A percentile compares a stretch with the other conserved stretches of the same genome.
Conservation (phyloP, 805 yeast genomes). For the Metschnikowia continentalis region DNA sequence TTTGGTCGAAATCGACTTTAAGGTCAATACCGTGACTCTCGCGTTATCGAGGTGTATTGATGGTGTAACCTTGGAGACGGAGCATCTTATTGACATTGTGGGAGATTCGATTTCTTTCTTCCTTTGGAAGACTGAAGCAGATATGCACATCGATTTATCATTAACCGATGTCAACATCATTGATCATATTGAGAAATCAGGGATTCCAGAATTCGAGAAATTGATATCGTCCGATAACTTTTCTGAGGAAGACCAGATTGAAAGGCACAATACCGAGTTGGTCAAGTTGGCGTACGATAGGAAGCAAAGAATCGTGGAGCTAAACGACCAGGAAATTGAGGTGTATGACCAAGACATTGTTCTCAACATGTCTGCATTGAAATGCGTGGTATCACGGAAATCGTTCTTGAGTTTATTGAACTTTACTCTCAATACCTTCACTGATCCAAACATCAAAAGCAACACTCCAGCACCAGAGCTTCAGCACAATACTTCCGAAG, state of each 20-base stretch:
- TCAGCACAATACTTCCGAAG: constrained; percentile 60
- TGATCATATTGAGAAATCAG: constrained; percentile 66
- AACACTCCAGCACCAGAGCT: constrained; percentile 65
- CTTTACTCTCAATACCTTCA: constrained; percentile 80
- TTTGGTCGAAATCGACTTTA: constrained; percentile 66
- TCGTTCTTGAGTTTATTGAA: constrained; percentile 75
- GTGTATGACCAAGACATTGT: constrained; percentile 74
- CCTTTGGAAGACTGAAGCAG: constrained; percentile 55
- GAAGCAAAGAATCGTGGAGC: constrained; percentile 54
- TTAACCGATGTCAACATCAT: constrained; percentile 66
- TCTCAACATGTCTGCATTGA: constrained; percentile 73
- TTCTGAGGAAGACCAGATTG: constrained; percentile 31
- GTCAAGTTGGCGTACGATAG: constrained; percentile 59
- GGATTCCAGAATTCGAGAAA: constrained; percentile 60
- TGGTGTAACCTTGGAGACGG: constrained; percentile 55
- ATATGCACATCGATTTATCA: constrained; percentile 60
- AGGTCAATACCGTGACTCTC: constrained; percentile 58
- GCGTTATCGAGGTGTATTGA: constrained; percentile 66
- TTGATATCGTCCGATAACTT: constrained; percentile 62
- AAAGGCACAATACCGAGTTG: constrained; percentile 36
- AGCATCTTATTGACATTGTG: constrained; percentile 65
- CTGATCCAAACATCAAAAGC: constrained; percentile 65
- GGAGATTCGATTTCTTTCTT: constrained; percentile 61
- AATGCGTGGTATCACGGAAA: constrained; percentile 69
- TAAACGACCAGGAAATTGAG: constrained; percentile 51